Base-by-base conservation (phyloP, 371 early-diverging fungal genomes). In the Rhizomucor pusillus region DNA sequence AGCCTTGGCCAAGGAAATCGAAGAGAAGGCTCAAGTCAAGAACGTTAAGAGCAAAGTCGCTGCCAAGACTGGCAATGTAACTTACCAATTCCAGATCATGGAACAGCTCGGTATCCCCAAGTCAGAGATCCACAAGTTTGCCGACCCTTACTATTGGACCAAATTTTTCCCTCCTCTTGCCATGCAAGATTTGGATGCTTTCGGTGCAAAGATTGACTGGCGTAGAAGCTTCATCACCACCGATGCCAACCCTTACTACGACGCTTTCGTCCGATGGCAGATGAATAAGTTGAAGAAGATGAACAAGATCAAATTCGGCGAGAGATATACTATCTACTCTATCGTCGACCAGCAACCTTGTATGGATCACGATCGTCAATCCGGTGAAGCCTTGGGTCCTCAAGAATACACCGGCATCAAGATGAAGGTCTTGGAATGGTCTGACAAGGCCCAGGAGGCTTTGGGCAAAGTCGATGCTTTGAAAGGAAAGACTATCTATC, bases 191-290 rank as follows among this genome's bases (percentile, higher is more conserved):
- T 69, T 96, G 59, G 89, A 85, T 54, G 78, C 82, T 29, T 83
- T 99, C 60, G 97, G 99, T 45, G 81, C 86, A 53, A 92, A 95
- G 72, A 88, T 98, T 40, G 99, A 99, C 77, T 99, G 98, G 98
- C 89, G 99, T 56, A 87, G 99, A 61, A 88, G 95, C 13, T 99
- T 99, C 81, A 89, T 99, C 63, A 99, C 99, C 47, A 99, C 99
- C 23, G 99, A 99, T 65, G 88, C 89, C 59, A 99, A 99, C 74
- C 97, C 96, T 43, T 99, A 93, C 84, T 99, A 96, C 68, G 99
- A 99, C 73, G 90, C 95, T 11, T 99, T 99, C 79, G 90, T 99
- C 16, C 89, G 92, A 57, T 99, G 99, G 99, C 99, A 99, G 73
- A 99, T 99, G 84, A 90, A 90, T 74, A 92, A 89, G 66, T 84